A percentile compares a stretch with the other conserved stretches of the same genome.
phyloP scores from a whole-genome alignment of 2,329 filamentous ascomycete genomes.

The Pseudogymnoascus sp. region DNA sequence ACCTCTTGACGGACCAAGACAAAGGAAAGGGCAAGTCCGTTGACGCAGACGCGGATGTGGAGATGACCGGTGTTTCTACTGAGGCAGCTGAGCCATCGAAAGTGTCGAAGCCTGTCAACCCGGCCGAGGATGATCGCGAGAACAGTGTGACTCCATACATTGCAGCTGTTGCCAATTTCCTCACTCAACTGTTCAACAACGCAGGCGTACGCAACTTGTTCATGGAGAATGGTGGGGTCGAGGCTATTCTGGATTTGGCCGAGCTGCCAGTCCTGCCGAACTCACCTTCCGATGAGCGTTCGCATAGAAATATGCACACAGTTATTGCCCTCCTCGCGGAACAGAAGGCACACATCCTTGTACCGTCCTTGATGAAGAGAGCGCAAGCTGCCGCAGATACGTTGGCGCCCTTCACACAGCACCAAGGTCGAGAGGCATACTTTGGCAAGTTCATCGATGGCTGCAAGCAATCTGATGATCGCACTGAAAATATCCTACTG shows the following conservation, averaged over 20 bases:
- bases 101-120: conserved; percentile 23
- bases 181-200: conserved; percentile 38
- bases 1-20: conserved; percentile 28
- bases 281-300: conserved; percentile 60
- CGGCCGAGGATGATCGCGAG: conserved; percentile 15
- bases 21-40: conserved; percentile 32
- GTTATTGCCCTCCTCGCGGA: conserved; percentile 77
- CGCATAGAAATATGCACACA: conserved; percentile 63
- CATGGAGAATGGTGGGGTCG: conserved; percentile 71
- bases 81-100: conserved; percentile 12
- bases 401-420: conserved; percentile 56
- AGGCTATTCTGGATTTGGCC: conserved; percentile 76
- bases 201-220: conserved; percentile 45
- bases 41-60: conserved; percentile 50
- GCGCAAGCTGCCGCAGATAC: conserved; percentile 63
- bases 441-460: conserved; percentile 60
- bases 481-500: conserved; percentile 34
- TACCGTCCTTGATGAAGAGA: conserved; percentile 74
- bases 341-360: conserved; percentile 68
- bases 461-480: conserved; percentile 30
- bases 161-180: conserved; percentile 68
- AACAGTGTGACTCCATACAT: conserved; percentile 49
- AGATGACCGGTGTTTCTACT: conserved; percentile 54
- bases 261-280: conserved; percentile 74
- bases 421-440: conserved; percentile 50